Percentiles rank a stretch among this genome's conserved stretches.
phyloP scores from a whole-genome alignment of 2,329 filamentous ascomycete species.

The Cordyceps sp. region DNA sequence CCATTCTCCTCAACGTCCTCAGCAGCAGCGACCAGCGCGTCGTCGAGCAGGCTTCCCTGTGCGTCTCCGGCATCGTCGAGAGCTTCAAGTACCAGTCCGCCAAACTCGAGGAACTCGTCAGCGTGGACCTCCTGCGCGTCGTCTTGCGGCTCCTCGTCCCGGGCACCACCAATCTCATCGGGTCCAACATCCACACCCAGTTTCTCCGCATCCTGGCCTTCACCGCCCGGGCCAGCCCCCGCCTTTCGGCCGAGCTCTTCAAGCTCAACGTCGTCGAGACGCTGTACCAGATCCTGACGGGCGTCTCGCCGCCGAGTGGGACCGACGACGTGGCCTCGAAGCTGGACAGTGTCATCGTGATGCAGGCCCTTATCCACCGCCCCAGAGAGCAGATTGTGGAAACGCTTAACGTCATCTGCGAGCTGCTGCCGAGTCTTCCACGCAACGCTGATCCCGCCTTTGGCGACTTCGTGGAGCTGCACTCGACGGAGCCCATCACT shows the following conservation, averaged over 20 bases:
- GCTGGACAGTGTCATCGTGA: conserved; percentile 91
- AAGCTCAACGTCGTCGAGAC: conserved; percentile 97
- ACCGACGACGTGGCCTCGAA: conserved; percentile 66
- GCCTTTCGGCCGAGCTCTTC: conserved; percentile 74
- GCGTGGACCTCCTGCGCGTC: conserved; percentile 68
- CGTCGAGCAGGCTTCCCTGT: conserved; percentile 89
- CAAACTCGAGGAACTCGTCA: conserved; percentile 85
- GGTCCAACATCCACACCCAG: conserved; percentile 86
- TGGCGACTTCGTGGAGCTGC: conserved; percentile 27
- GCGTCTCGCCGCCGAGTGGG: conserved; percentile 75
- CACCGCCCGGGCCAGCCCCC: conserved; percentile 74
- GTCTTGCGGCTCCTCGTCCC: conserved; percentile 78
- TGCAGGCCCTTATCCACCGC: conserved; percentile 94
- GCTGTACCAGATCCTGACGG: conserved; percentile 90
- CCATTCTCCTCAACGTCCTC: conserved; percentile 77
- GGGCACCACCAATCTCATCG: conserved; percentile 89
- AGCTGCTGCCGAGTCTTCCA: conserved; percentile 66
- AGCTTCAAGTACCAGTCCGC: conserved; percentile 82
- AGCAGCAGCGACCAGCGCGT: conserved; percentile 90
- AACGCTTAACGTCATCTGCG: conserved; percentile 93
- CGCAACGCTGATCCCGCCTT: conserved; percentile 28
- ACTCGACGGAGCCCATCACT: conserved; percentile 20
- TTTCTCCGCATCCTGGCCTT: conserved; percentile 87
- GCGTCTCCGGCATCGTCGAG: conserved; percentile 89
- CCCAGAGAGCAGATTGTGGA: conserved; percentile 94